Evolutionary conservation across 306 rosid genomes (phyloP), one percentile per base, ranked within the genome.

Genomic region (Gastrolobium bilobum): DNA sequence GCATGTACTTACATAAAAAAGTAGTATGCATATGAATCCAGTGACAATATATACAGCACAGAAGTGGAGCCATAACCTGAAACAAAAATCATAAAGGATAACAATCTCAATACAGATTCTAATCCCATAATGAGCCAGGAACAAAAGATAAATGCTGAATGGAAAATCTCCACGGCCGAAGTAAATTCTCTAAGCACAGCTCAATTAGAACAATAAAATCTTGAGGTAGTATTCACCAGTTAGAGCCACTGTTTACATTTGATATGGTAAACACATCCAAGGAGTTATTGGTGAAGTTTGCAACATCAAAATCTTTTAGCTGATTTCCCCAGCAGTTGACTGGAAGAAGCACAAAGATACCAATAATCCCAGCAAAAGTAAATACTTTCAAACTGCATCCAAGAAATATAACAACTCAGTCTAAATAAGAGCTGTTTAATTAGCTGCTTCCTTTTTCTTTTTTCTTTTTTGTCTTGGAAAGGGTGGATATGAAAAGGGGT

Each of bases 21-120:
- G 99, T 53, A 87, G 89, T 60, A 77, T 68, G 86, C 98, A 95
- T 77, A 86, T 76, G 83, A 90, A 95, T 71, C 85, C 84, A 37
- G 97, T 93, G 83, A 95, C 87, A 44, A 86, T 14, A 89, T 95
- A 95, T 77, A 95, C 93, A 42, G 99, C 99, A 60, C 78, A 29
- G 83, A 95, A 95, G 90, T 95, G 99, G 75, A 90, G 48, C 98
- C 99, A 95, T 80, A 95, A 85, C 86, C 99, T 95, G 97, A 77
- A 75, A 72, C 34, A 60, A 43, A 20, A 15, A 31, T 69, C 10
- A 29, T 29, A 37, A n/a, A 40, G 9, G 57, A 69, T 47, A 74
- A 81, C 46, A 34, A 40, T 43, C 52, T 76, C 44, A 47, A 47
- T 60, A 56, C 50, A 73, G 8, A 61, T 59, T 62, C 51, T 6